These are phyloP conservation scores for Viridothelium virens DNA, from an alignment of 495 filamentous ascomycete genomes.

Conservation along the genomic window DNA sequence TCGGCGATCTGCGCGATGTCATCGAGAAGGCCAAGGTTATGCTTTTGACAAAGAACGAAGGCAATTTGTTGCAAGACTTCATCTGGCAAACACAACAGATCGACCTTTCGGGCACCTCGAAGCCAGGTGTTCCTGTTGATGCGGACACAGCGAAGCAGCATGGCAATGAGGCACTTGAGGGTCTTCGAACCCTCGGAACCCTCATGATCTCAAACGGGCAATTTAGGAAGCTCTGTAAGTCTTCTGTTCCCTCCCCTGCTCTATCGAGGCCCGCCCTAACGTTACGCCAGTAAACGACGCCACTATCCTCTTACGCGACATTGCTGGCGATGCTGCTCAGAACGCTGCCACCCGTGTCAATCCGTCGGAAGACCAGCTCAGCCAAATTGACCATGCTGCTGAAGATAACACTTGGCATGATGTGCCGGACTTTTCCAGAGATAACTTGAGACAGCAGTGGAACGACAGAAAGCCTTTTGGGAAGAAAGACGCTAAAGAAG, in stretches of 20 bases:
- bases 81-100: slow-evolving; percentile 86
- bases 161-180: slow-evolving; percentile 70
- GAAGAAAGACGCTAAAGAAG: slow-evolving; percentile 43
- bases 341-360: slow-evolving; percentile 72
- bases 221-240: slow-evolving; percentile 86
- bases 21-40: slow-evolving; percentile 82
- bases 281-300: slow-evolving; percentile 67
- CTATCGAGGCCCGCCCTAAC: slow-evolving; percentile 26
- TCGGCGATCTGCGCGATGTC: slow-evolving; percentile 70
- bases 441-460: slow-evolving; percentile 59
- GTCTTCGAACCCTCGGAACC: slow-evolving; percentile 80
- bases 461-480: slow-evolving; percentile 47
- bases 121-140: slow-evolving; percentile 58
- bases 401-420: slow-evolving; percentile 93
- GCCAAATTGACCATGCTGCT: slow-evolving; percentile 72
- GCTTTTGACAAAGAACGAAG: slow-evolving; percentile 91
- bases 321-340: slow-evolving; percentile 79
- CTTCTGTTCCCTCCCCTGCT: background rate
- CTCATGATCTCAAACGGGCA: slow-evolving; percentile 93
- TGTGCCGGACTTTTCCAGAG: slow-evolving; percentile 61
- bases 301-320: slow-evolving; percentile 72
- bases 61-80: slow-evolving; percentile 90
- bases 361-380: slow-evolving; percentile 69
- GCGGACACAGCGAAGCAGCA: slow-evolving; percentile 73
- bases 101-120: slow-evolving; percentile 44